phyloP scores from a whole-genome alignment of 306 rosid species.

The Amphicarpaea edgeworthii region DNA sequence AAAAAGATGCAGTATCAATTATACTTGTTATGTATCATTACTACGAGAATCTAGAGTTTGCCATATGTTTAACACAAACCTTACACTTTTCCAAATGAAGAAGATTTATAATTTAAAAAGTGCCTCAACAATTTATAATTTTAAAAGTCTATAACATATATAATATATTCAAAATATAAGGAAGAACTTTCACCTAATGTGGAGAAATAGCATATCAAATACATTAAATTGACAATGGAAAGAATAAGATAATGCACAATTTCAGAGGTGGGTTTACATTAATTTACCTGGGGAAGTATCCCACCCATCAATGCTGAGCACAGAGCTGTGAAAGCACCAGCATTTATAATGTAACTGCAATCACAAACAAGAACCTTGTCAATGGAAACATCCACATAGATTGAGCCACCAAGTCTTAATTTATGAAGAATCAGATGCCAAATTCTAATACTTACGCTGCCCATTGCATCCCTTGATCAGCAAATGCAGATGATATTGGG shows the following conservation, averaged over 20 bases:
- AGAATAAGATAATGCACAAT: neutral
- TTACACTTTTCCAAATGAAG: constrained; percentile 10
- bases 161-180: neutral
- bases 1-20: neutral
- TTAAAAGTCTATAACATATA: neutral
- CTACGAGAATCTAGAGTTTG: neutral
- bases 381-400: constrained; percentile 21
- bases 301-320: constrained; percentile 91
- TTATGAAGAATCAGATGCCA: no score
- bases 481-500: constrained; percentile 90
- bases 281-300: constrained; percentile 88
- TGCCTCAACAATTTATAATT: neutral
- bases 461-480: constrained; percentile 86
- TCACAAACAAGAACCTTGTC: constrained; percentile 47
- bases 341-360: constrained; percentile 79
- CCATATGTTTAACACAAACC: neutral
- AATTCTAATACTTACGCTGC: constrained; percentile 75
- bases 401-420: neutral
- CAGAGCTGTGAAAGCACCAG: constrained; percentile 88
- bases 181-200: neutral
- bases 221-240: neutral
- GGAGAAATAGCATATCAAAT: constrained; percentile 8
- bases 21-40: constrained; percentile 18
- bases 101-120: constrained; percentile 1
- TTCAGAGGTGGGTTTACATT: constrained; percentile 14